Conservation (phyloP, 345 rosid species). For the Erucastrum elatum region DNA sequence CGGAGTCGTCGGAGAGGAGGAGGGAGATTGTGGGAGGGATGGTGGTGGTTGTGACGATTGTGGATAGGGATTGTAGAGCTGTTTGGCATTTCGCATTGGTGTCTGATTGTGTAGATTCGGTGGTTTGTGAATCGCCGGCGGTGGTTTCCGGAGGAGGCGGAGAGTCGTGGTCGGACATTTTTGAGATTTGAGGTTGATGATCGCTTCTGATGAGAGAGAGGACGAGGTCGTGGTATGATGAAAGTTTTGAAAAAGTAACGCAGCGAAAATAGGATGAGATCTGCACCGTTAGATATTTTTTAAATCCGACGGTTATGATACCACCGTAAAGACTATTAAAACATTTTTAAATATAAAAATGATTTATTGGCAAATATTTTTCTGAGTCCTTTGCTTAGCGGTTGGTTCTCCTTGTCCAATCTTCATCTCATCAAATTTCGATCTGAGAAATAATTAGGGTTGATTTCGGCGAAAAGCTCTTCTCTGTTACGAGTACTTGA, state of each 20-base stretch:
- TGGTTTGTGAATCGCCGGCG: constrained; percentile 7
- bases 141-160: constrained; percentile 13
- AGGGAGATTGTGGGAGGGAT: constrained; percentile 48
- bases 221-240: neutral
- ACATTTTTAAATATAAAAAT: neutral
- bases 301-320: constrained; percentile 27
- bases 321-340: constrained; percentile 16
- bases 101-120: neutral
- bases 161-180: constrained; percentile 36
- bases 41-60: constrained; percentile 46
- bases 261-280: constrained; percentile 19
- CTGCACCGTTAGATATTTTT: neutral
- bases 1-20: constrained; percentile 59
- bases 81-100: constrained; percentile 37
- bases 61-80: constrained; percentile 49
- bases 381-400: constrained; percentile 10
- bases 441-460: constrained; percentile 37
- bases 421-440: constrained; percentile 10
- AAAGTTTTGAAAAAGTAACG: constrained; percentile 3
- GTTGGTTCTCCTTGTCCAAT: constrained; percentile 12
- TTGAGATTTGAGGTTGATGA: neutral
- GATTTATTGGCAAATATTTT: neutral
- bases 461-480: constrained; percentile 21
- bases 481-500: constrained; percentile 7
- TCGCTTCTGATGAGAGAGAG: constrained; percentile 18